Evolutionary conservation across 2,329 filamentous ascomycete species (phyloP).

Genomic region (Curvularia verruculosa): DNA sequence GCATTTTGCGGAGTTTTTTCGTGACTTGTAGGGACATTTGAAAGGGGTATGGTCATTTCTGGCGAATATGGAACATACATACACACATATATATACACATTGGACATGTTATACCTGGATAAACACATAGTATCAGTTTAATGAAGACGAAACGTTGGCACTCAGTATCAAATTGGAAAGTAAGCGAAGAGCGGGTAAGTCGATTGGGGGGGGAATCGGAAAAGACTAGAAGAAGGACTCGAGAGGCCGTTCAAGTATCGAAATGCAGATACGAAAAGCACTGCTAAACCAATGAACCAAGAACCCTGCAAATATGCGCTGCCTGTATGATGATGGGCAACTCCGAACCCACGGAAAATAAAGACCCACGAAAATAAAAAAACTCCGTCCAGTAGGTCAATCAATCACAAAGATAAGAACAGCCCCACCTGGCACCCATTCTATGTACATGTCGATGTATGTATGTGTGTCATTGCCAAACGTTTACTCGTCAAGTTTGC

Average conservation of each 20-base stretch:
- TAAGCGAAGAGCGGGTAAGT: not conserved
- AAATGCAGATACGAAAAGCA: not conserved
- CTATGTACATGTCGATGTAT: not conserved
- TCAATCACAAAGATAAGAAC: not conserved
- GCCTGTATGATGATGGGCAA: not conserved
- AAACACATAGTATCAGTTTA: not conserved
- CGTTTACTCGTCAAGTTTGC: slow-evolving; percentile 26
- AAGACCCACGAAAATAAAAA: not conserved
- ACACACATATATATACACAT: too few species aligned
- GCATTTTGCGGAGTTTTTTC: not conserved
- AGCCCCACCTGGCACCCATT: not conserved
- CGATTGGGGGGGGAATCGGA: too few species aligned
- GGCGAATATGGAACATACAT: not conserved
- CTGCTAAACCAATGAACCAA: not conserved
- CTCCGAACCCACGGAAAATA: not conserved
- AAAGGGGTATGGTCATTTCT: not conserved
- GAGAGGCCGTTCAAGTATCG: too few species aligned
- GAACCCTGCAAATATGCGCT: not conserved
- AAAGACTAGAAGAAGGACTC: not conserved
- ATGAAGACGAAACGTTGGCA: not conserved
- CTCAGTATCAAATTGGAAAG: too few species aligned
- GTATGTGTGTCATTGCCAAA: not conserved
- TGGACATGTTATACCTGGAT: not conserved
- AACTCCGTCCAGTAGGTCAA: not conserved
- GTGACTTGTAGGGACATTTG: not conserved